Evolutionary conservation across 371 early-diverging fungal genomes (phyloP).

Genomic region (Haplosporangium sp.): DNA sequence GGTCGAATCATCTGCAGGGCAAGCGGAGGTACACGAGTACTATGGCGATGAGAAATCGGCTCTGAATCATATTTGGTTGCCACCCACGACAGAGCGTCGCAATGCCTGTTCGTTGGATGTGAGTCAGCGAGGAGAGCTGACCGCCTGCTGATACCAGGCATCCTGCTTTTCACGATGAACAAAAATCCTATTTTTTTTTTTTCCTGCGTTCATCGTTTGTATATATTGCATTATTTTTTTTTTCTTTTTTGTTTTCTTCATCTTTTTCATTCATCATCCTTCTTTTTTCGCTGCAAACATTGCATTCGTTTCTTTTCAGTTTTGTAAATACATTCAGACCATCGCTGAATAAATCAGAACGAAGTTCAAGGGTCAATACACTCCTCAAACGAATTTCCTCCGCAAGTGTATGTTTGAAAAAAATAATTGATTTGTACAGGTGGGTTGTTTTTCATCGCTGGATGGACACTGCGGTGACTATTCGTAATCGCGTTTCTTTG

Average conservation of each 20-base stretch:
- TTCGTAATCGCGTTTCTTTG: neutral
- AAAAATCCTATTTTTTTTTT: neutral
- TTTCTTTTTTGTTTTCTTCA: neutral
- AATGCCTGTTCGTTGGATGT: constrained; percentile 42
- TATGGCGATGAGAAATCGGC: constrained; percentile 14
- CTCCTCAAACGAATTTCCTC: too few species aligned
- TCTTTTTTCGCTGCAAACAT: too few species aligned
- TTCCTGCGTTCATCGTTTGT: constrained; percentile 1
- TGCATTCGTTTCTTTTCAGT: too few species aligned
- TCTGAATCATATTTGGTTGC: neutral
- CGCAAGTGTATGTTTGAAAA: too few species aligned
- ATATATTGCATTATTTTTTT: constrained; percentile 1
- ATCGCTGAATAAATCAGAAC: neutral
- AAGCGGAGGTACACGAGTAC: neutral
- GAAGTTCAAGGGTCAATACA: neutral
- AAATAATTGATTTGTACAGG: neutral
- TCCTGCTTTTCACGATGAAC: constrained; percentile 1
- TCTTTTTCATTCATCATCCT: neutral
- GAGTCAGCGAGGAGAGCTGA: constrained; percentile 22
- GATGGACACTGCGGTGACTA: too few species aligned
- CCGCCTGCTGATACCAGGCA: neutral
- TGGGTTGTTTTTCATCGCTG: too few species aligned
- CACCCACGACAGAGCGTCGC: constrained; percentile 14
- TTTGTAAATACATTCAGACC: constrained; percentile 7
- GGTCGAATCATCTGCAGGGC: neutral